A percentile compares a stretch with the other conserved stretches of the same genome.
Evolutionary conservation across 192 early-diverging fungal species (phyloP).

Genomic region (Irineochytrium annulatum): DNA sequence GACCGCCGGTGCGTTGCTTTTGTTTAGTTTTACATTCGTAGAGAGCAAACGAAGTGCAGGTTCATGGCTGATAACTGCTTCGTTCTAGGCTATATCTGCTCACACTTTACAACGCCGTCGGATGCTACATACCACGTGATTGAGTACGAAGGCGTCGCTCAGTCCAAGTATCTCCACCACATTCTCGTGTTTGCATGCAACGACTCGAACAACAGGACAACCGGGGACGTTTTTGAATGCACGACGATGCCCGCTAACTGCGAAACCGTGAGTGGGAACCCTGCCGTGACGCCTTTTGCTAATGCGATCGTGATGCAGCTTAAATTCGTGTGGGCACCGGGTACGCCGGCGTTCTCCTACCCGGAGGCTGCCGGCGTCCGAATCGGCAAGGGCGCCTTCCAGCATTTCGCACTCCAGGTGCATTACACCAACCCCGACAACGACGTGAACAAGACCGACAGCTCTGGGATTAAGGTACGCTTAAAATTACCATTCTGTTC

Average conservation of each 20-base stretch:
- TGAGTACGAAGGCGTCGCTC: constrained; percentile 8
- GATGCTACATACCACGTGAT: constrained; percentile 24
- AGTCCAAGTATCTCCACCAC: constrained; percentile 5
- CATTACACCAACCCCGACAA: constrained; percentile 24
- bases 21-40: background rate
- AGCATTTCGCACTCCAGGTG: constrained; percentile 23
- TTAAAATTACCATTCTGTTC: background rate
- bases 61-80: too few species aligned
- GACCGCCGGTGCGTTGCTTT: background rate
- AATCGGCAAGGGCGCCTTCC: constrained; percentile 3
- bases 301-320: background rate
- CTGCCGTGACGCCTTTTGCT: background rate
- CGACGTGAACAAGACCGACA: constrained; percentile 3
- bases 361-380: constrained; percentile 16
- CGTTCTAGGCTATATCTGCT: constrained; percentile 10
- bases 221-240: constrained; percentile 15
- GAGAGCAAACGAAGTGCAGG: background rate
- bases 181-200: constrained; percentile 9
- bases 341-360: background rate
- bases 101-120: constrained; percentile 12
- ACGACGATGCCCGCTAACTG: constrained; percentile 8
- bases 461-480: constrained; percentile 15
- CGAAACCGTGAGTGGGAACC: background rate
- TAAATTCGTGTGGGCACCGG: constrained; percentile 15
- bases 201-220: background rate